phyloP scores from a whole-genome alignment of 1,284 basidiomycete genomes.

The Taiwanofungus camphoratus region DNA sequence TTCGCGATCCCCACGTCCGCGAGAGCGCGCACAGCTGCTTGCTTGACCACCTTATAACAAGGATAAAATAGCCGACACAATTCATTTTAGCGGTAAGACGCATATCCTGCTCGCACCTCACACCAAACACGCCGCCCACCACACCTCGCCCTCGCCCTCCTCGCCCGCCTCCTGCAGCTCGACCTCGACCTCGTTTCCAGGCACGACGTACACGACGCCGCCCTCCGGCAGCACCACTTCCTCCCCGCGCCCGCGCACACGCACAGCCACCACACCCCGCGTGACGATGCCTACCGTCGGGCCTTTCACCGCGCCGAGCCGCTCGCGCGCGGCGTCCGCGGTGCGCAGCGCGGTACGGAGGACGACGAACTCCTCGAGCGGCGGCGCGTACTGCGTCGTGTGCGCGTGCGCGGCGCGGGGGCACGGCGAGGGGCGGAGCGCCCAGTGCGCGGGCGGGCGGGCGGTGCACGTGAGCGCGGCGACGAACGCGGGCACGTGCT shows the following conservation, averaged over 20 bases:
- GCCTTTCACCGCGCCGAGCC: conserved; percentile 51
- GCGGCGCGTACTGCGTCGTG: conserved; percentile 78
- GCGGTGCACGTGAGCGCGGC: conserved; percentile 83
- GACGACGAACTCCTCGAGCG: conserved; percentile 93
- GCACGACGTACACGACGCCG: conserved; percentile 78
- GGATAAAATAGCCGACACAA: no score
- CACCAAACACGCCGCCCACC: conserved; percentile 17
- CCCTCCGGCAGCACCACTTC: conserved; percentile 56
- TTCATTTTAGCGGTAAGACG: no score
- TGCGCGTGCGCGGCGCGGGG: conserved; percentile 18
- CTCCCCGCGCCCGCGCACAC: conserved; percentile 34
- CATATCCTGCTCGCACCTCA: no score
- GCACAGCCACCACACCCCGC: conserved; percentile 43
- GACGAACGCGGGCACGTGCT: conserved; percentile 86
- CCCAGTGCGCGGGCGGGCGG: conserved; percentile 61
- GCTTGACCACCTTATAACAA: conserved; percentile 49
- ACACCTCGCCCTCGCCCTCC: conserved; percentile 30
- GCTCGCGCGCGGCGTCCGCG: conserved; percentile 47
- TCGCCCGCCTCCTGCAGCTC: conserved; percentile 29
- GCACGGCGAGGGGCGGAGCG: conserved; percentile 56
- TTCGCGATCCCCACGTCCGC: conserved; percentile 42
- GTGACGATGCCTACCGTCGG: conserved; percentile 81
- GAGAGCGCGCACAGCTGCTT: conserved; percentile 33
- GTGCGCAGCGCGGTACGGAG: conserved; percentile 54
- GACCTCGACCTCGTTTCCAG: conserved; percentile 54